Evolutionary conservation across 1,284 basidiomycete species (phyloP), one percentile per base, ranked within the genome.

Genomic region (Sanghuangporus baumii): DNA sequence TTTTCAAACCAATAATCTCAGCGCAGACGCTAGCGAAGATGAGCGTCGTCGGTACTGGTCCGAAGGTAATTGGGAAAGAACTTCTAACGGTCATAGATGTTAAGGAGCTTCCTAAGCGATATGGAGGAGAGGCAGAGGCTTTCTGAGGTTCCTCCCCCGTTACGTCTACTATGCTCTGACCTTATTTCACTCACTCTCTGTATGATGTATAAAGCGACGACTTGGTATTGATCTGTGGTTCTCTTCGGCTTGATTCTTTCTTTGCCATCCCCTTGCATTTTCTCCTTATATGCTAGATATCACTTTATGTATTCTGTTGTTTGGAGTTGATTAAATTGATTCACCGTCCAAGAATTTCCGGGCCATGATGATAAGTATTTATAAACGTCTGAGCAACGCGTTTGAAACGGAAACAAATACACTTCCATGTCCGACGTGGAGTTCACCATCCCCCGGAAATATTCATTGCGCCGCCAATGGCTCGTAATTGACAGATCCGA

Each of bases 1-100:
- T 84, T n/a, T 91, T 91, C 78, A 91, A 87, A 71, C 80, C 89
- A 0, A 71, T 92, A 66, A 72, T 92, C 11, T 82, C 90, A 2
- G 74, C 87, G 5, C 81, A 81, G 46, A 91, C 89, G 14, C 71
- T 90, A 31, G 84, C 85, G 12, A 92, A 92, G 78, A 89, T 92
- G 86, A 76, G 77, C 50, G 85, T 91, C 18, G 85, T 90, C n/a
- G 89, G 89, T 43, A 78, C 78, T 40, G 84, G 88, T 7, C 70
- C 79, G 26, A 72, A 78, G 65, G 74, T 80, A 0, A 84, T 92
- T 55, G 77, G 79, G 57, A 81, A 83, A 65, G 83, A 83, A 2
- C 76, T 92, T 11, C 71, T 80, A 8, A 79, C 79, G 1, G 67
- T 81, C 54, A 82, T 92, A 52, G 78, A 83, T 55, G 73, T 71